Conservation (phyloP, 768 basidiomycete species). For the Lentinula boryana region DNA sequence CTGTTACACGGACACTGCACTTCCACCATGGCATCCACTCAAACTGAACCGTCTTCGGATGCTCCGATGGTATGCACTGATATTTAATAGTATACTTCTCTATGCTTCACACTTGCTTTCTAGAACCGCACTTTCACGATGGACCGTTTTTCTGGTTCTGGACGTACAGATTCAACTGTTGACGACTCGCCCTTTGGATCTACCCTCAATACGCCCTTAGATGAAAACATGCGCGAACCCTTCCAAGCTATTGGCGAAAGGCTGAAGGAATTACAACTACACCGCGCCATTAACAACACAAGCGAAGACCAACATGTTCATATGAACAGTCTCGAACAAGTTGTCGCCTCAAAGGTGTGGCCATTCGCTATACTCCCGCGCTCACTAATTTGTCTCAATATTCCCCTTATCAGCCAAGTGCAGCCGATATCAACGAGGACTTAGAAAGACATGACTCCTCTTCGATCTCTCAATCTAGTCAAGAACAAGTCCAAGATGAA, state of each 20-base stretch:
- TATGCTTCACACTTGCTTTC: not conserved
- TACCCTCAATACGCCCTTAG: slow-evolving; percentile 33
- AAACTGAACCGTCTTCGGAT: not conserved
- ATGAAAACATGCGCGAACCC: slow-evolving; percentile 21
- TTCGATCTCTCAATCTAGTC: not conserved
- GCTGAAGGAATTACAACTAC: slow-evolving; percentile 9
- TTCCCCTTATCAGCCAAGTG: not conserved
- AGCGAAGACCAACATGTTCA: not conserved
- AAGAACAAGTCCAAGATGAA: not conserved
- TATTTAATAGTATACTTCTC: not conserved
- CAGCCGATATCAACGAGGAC: not conserved
- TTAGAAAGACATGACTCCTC: not conserved
- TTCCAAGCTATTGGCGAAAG: slow-evolving; percentile 12
- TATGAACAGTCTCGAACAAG: not conserved
- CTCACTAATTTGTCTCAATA: not conserved
- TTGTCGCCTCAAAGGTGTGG: not conserved
- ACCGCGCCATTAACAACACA: slow-evolving; percentile 1
- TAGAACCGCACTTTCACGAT: not conserved
- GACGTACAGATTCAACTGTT: slow-evolving; percentile 19
- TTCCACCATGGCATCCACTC: not conserved
- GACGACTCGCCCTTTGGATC: slow-evolving; percentile 38
- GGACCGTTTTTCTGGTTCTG: slow-evolving; percentile 17
- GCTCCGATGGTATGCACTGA: not conserved
- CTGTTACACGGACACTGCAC: not conserved
- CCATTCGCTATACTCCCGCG: not conserved